Evolutionary conservation across 805 yeast species (phyloP).

Genomic region (Candida nanaspora): DNA sequence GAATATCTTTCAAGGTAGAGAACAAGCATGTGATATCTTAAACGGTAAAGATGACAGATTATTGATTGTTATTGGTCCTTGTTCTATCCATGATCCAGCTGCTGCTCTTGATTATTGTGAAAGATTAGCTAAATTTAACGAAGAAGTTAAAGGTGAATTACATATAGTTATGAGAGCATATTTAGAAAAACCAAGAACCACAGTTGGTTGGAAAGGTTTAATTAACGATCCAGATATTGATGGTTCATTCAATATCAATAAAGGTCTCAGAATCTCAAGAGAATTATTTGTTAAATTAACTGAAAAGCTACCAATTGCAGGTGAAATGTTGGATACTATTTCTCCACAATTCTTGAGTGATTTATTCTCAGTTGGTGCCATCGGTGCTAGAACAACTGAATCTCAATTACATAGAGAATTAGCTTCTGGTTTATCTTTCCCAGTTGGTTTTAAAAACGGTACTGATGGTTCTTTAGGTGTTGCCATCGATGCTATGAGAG

Average conservation of each 20-base stretch:
- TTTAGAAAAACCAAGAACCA: slow-evolving; percentile 96
- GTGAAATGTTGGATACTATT: slow-evolving; percentile 97
- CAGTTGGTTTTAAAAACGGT: slow-evolving; percentile 97
- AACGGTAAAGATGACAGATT: slow-evolving; percentile 75
- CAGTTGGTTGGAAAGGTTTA: slow-evolving; percentile 98
- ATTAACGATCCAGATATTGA: slow-evolving; percentile 95
- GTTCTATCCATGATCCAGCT: slow-evolving; percentile 88
- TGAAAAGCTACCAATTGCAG: slow-evolving; percentile 83
- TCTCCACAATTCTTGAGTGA: slow-evolving; percentile 95
- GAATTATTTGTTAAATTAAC: slow-evolving; percentile 79
- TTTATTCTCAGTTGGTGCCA: slow-evolving; percentile 89
- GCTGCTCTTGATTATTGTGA: slow-evolving; percentile 86
- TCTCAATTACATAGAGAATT: slow-evolving; percentile 96
- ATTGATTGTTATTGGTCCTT: slow-evolving; percentile 89
- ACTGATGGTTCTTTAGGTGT: slow-evolving; percentile 93
- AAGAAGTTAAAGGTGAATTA: slow-evolving; percentile 67
- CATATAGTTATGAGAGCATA: slow-evolving; percentile 94
- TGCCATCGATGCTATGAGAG: slow-evolving; percentile 89
- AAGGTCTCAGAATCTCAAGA: slow-evolving; percentile 85
- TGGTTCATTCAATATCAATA: slow-evolving; percentile 88
- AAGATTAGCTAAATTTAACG: slow-evolving; percentile 57
- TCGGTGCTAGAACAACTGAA: slow-evolving; percentile 98
- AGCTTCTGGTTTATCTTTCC: slow-evolving; percentile 97
- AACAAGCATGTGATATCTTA: slow-evolving; percentile 68
- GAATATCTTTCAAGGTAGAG: slow-evolving; percentile 72